A percentile compares a stretch with the other conserved stretches of the same genome.
phyloP scores from a whole-genome alignment of 768 basidiomycete genomes.

The Exidia glandulosa region DNA sequence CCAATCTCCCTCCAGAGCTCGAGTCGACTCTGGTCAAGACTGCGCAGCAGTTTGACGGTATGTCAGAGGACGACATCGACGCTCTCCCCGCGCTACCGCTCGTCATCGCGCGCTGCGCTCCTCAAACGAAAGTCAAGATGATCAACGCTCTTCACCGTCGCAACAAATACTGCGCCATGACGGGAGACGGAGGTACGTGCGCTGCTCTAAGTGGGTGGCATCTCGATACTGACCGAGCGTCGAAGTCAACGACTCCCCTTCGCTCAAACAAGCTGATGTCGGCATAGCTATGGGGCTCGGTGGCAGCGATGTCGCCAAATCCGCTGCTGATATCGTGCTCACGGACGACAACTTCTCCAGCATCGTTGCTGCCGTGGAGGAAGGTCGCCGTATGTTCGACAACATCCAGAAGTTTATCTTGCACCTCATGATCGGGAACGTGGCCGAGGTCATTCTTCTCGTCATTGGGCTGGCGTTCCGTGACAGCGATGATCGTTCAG shows the following conservation, averaged over 20 bases:
- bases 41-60: slow-evolving; percentile 39
- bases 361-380: slow-evolving; percentile 51
- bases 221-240: slow-evolving; percentile 8
- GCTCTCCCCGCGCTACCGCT: slow-evolving; percentile 34
- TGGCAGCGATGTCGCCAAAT: slow-evolving; percentile 45
- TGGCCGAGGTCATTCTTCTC: slow-evolving; percentile 43
- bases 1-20: slow-evolving; percentile 10
- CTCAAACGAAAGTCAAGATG: slow-evolving; percentile 43
- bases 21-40: slow-evolving; percentile 21
- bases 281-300: slow-evolving; percentile 51
- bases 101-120: slow-evolving; percentile 49
- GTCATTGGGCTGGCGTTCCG: slow-evolving; percentile 48
- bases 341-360: slow-evolving; percentile 57
- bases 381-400: slow-evolving; percentile 49
- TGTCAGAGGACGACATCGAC: slow-evolving; percentile 44
- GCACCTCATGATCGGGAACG: slow-evolving; percentile 41
- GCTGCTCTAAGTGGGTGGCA: neutral
- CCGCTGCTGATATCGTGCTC: slow-evolving; percentile 52
- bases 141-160: slow-evolving; percentile 48
- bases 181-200: slow-evolving; percentile 24
- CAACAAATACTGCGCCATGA: slow-evolving; percentile 45
- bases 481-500: slow-evolving; percentile 33
- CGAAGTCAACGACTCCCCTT: slow-evolving; percentile 50
- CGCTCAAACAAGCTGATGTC: slow-evolving; percentile 46
- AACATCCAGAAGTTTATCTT: slow-evolving; percentile 48